Base-by-base conservation (phyloP, 768 basidiomycete species). In the Tulasnella sp. region DNA sequence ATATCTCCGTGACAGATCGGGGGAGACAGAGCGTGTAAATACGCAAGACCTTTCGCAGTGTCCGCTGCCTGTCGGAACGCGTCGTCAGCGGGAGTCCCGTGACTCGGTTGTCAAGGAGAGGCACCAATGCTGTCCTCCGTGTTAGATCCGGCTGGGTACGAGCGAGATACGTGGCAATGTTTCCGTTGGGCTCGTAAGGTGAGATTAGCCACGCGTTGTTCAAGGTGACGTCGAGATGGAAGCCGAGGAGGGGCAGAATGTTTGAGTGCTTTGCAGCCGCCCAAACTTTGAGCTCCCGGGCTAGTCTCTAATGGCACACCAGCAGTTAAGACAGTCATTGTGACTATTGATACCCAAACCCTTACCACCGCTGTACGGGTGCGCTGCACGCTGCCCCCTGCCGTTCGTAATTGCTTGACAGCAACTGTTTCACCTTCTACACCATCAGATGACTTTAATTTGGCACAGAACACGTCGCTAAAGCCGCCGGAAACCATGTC, bases 1-100 rank as follows among this genome's bases (percentile, higher is more conserved):
- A 68, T 68, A 41, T 68, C 67, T 29, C 67, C 67, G 41, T 68
- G 67, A 9, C 40, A 40, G 22, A 68, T 68, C 19, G 67, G 67
- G 26, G 67, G 67, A 29, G 39, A 32, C 3, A 40, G 37, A 11
- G 40, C 22, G 34, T 68, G 67, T n/a, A 68, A 29, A 36, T 68
- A 68, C 26, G 39, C 40, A 32, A 68, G 42, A 3, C 67, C 67
- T 47, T 68, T 47, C 32, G 42, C 39, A 3, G 67, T 47, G 34
- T 68, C 67, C 16, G 37, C 32, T 7, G 42, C 67, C 67, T 68
- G 29, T 26, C 26, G 41, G 0, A 36, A 12, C 9, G n/a, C 67
- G 16, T 68, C 67, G 32, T n/a, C 9, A 8, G n/a, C 19, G 32
- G 36, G 6, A 14, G 40, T 32, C 26, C 26, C 52, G 12, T 34